Base-by-base conservation (phyloP, 768 basidiomycete genomes). In the Tubosaeta brunneosetosa region DNA sequence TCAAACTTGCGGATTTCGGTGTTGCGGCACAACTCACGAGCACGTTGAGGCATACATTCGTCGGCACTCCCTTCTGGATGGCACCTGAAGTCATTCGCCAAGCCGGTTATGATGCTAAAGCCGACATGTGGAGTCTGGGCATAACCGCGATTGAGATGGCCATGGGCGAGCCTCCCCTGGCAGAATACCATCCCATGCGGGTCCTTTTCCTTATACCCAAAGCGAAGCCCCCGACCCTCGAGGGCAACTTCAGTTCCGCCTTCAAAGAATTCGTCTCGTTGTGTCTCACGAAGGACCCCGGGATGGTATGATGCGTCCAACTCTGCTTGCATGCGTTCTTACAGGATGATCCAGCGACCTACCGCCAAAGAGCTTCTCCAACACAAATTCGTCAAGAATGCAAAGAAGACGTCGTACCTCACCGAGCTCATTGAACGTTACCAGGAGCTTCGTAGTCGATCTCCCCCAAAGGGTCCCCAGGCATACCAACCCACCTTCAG, bases 81-180 rank as follows among this genome's bases (percentile, higher is more conserved):
- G 95, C 95, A 3, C 95, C 95, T 2, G 95, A 98, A 69, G 95
- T 98, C 50, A 98, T 98, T 62, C 86, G 92, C 32, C 94, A 97
- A 69, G 88, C 94, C 6, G 95, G 94, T 1, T 98, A 98, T 71
- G 94, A 97, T 65, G 81, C 84, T 2, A 93, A 94, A 70, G 95
- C 95, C 3, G 95, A 98, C 68, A 86, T 98, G 77, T 98, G 95
- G 95, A 94, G 91, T 66, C 74, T 98, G 47, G 95, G 95, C 19
- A 99, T 99, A 67, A 97, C 95, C 1, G 94, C 93, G 49, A 97
- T 97, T 46, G 95, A 97, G 75, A 87, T 99, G 86, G 94, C 95
- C 2, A 92, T 91, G 61, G 97, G 97, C 41, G 94, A 97, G 62
- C 97, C 97, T 0, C 97, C 97, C 8, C 71, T 97, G 51, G 89